phyloP scores from a whole-genome alignment of 306 rosid species.

The Cicer chorassanicum region DNA sequence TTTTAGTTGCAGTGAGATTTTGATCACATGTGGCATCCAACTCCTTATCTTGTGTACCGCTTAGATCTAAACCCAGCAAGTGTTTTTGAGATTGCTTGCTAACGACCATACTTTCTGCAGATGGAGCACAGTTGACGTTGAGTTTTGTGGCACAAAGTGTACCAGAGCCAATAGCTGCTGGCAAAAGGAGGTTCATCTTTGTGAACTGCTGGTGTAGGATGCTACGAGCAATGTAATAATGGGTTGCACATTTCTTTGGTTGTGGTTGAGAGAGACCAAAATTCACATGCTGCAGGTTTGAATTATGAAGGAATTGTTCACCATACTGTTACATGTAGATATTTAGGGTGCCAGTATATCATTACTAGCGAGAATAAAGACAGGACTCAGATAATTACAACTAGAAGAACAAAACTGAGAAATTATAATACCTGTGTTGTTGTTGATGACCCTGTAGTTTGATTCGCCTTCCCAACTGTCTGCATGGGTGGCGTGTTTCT shows the following conservation, averaged over 20 bases:
- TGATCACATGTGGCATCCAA: conserved; percentile 39
- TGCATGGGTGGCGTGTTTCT: conserved; percentile 51
- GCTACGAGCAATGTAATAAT: conserved; percentile 69
- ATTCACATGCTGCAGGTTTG: conserved; percentile 54
- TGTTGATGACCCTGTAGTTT: conserved; percentile 40
- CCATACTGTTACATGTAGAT: conserved; percentile 5
- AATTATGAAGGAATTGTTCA: conserved; percentile 33
- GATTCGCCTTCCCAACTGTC: conserved; percentile 45
- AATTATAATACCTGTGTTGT: conserved; percentile 52
- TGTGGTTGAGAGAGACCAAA: conserved; percentile 50
- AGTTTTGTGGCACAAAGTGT: conserved; percentile 53
- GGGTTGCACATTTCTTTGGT: conserved; percentile 69
- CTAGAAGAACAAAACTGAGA: conserved; percentile 19
- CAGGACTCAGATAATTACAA: conserved; percentile 22
- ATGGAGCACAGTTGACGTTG: conserved; percentile 40
- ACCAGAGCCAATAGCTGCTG: conserved; percentile 48
- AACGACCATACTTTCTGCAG: conserved; percentile 43
- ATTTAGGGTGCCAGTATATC: conserved; percentile 4
- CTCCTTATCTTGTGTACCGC: conserved; percentile 40
- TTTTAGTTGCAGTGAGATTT: conserved; percentile 45
- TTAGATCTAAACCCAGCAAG: conserved; percentile 43
- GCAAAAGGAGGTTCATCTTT: conserved; percentile 47
- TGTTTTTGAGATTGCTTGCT: conserved; percentile 52
- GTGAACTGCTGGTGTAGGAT: conserved; percentile 64
- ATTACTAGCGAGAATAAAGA: conserved; percentile 15